These are phyloP conservation scores for Alternaria consortialis DNA, from an alignment of 2,329 filamentous ascomycete genomes.

Conservation along the genomic window DNA sequence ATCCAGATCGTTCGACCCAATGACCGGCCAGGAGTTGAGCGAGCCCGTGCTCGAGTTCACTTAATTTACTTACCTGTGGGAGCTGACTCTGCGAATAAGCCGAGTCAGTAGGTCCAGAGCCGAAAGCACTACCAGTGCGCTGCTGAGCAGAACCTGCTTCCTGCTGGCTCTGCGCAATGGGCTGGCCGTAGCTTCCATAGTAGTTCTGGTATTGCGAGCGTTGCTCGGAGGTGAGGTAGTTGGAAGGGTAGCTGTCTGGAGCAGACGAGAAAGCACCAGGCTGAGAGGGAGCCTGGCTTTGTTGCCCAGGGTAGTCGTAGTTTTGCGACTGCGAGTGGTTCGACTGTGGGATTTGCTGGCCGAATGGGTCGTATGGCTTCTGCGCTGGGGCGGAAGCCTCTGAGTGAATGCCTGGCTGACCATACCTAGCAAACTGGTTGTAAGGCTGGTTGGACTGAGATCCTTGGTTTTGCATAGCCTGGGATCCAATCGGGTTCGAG, in stretches of 20 bases:
- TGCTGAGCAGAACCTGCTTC: constrained; percentile 77
- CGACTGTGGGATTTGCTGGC: constrained; percentile 69
- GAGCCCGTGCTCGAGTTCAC: constrained; percentile 19
- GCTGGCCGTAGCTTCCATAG: constrained; percentile 64
- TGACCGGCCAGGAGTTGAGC: constrained; percentile 6
- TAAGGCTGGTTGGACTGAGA: constrained; percentile 57
- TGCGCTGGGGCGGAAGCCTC: constrained; percentile 70
- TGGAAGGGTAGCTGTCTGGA: constrained; percentile 78
- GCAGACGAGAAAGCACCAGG: constrained; percentile 76
- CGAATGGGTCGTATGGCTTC: constrained; percentile 89
- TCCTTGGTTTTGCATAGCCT: constrained; percentile 63
- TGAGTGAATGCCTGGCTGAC: constrained; percentile 66
- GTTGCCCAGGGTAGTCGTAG: constrained; percentile 60
- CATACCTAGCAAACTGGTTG: constrained; percentile 76
- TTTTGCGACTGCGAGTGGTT: constrained; percentile 49
- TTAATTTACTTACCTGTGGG: constrained; percentile 59
- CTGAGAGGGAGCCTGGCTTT: constrained; percentile 66
- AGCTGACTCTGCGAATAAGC: constrained; percentile 70
- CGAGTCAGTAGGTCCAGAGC: constrained; percentile 66
- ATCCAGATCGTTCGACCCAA: constrained; percentile 8
- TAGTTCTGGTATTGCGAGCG: constrained; percentile 76
- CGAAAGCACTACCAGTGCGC: constrained; percentile 81
- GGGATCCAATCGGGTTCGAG: constrained; percentile 60
- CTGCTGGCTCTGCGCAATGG: constrained; percentile 67
- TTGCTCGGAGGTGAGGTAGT: constrained; percentile 81